A percentile compares a stretch with the other conserved stretches of the same genome.
These are phyloP conservation scores for Sugiyamaella americana DNA, from an alignment of 805 yeast genomes.

Conservation along the genomic window DNA sequence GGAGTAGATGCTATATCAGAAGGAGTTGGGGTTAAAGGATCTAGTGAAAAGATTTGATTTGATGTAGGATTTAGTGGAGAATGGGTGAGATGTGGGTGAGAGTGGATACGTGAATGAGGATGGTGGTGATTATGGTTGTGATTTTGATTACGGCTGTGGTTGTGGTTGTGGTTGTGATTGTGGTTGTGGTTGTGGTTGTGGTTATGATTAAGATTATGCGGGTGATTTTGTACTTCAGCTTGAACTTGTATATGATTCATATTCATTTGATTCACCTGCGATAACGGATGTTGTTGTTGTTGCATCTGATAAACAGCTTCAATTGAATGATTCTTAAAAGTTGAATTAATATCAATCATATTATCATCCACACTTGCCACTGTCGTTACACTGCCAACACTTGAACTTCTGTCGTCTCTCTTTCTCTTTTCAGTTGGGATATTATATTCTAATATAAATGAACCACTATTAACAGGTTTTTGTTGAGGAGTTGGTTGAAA, in stretches of 20 bases:
- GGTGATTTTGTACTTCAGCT: neutral
- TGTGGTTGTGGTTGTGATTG: neutral
- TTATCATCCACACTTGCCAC: neutral
- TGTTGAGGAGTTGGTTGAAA: constrained; percentile 21
- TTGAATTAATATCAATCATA: neutral
- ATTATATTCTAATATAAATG: constrained; percentile 13
- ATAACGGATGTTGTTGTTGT: too few relatives aligned
- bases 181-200: neutral
- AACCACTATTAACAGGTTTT: constrained; percentile 13
- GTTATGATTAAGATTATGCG: too few relatives aligned
- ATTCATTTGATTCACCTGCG: too few relatives aligned
- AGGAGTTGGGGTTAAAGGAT: too few relatives aligned
- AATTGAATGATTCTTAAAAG: neutral
- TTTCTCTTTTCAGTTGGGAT: neutral
- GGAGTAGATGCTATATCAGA: neutral
- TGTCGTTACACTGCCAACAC: neutral
- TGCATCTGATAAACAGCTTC: too few relatives aligned
- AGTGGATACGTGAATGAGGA: neutral
- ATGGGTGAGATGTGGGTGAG: neutral
- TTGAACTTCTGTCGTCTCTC: neutral
- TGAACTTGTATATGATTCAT: neutral
- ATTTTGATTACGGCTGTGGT: neutral
- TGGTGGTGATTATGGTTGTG: neutral
- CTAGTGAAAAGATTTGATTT: too few relatives aligned
- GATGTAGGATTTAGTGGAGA: neutral